Base-by-base conservation (phyloP, 2,329 filamentous ascomycete genomes). In the Clathrospora elynae region DNA sequence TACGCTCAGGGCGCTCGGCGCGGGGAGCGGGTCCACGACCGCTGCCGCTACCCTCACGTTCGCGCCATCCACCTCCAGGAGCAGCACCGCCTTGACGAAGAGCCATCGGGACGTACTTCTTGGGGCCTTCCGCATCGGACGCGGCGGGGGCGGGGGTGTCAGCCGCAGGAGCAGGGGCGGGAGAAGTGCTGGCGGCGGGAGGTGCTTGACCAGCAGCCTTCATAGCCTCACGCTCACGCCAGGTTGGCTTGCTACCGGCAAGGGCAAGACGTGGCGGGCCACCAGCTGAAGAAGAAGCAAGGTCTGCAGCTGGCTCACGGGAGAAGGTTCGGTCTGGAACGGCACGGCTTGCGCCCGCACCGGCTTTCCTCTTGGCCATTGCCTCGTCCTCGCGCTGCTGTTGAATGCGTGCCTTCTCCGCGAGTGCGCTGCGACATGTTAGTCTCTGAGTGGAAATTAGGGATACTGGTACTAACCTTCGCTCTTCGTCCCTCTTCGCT, bases 361-460 rank as follows among this genome's bases (percentile, higher is more conserved):
- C 62, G 39, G 57, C 41, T 46, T 61, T 81, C 72, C 82, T 83
- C 59, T 87, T 83, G 55, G 86, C 87, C 72, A 91, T 83, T 11
- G 90, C 91, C 71, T 96, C 91, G 61, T 93, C 90, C 71, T 95
- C 91, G 69, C 88, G 85, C 66, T 90, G 82, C 59, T 83, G 84
- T 73, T 96, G 92, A 57, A 74, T 75, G 46, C 75, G 75, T 30
- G 83, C 82, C 34, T 76, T 75, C 56, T 85, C 83, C 64, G 85
- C 83, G 51, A 83, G 75, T 70, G 79, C 81, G 59, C 81, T 84
- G 48, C 51, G 47, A 42, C 13, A 48, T 49, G 62, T 76, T 68
- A 77, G 67, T 47, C 35, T 42, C 11, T 53, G 46, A 30, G 33
- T n/a, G 17, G 44, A 29, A 42, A 34, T 34, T 16, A 17, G 25